Percentiles rank a stretch among this genome's conserved stretches.
Conservation (phyloP, 2,329 filamentous ascomycete genomes). For the Tothia fuscella region DNA sequence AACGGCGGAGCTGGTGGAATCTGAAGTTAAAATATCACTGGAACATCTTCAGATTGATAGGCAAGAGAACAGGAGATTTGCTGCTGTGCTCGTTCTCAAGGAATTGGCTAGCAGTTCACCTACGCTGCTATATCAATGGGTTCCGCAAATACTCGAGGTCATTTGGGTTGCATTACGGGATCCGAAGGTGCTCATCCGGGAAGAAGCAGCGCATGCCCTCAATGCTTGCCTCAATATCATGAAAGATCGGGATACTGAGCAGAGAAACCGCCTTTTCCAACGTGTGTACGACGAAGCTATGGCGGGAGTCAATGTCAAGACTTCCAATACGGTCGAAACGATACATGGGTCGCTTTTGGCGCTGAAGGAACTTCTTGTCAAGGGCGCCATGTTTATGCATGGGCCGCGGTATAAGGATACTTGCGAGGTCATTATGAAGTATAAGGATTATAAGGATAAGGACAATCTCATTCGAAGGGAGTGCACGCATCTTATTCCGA, state of each 20-base stretch:
- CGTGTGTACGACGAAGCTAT: conserved; percentile 83
- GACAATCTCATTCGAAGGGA: conserved; percentile 81
- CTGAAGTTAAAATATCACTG: conserved; percentile 88
- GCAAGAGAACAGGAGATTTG: conserved; percentile 85
- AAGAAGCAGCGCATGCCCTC: conserved; percentile 83
- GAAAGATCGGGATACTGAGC: conserved; percentile 75
- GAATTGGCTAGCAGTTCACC: conserved; percentile 88
- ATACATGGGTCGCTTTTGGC: conserved; percentile 91
- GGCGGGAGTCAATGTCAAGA: conserved; percentile 62
- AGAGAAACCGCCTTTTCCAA: conserved; percentile 78
- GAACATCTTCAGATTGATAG: conserved; percentile 96
- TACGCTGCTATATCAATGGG: conserved; percentile 90
- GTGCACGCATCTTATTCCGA: conserved; percentile 81
- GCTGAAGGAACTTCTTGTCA: conserved; percentile 81
- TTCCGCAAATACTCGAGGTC: conserved; percentile 87
- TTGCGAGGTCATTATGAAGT: conserved; percentile 82
- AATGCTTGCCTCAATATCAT: conserved; percentile 95
- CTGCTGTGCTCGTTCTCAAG: conserved; percentile 78
- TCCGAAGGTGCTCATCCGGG: conserved; percentile 78
- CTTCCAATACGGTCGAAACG: conserved; percentile 68
- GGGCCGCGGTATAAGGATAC: conserved; percentile 74
- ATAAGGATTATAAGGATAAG: conserved; percentile 86
- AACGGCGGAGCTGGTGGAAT: conserved; percentile 91
- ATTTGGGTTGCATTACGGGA: conserved; percentile 93
- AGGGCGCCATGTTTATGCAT: conserved; percentile 99